phyloP scores from a whole-genome alignment of 129 eudicot species.

The sunflower (Helianthus annuus) region DNA sequence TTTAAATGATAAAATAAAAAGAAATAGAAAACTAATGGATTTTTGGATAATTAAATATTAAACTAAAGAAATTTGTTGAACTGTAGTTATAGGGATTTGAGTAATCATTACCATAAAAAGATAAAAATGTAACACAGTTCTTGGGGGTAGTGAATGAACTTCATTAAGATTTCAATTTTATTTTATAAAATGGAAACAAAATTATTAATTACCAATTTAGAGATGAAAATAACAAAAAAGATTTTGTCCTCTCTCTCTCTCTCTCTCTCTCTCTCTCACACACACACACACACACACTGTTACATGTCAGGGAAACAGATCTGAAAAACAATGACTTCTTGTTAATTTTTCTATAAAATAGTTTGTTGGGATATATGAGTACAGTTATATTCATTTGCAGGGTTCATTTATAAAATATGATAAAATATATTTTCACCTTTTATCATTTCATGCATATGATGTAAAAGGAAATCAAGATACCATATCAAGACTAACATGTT shows the following conservation, averaged over 20 bases:
- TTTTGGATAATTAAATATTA: too few relatives aligned
- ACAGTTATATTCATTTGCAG: slow-evolving; percentile 23
- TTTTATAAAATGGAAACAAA: slow-evolving; percentile 11
- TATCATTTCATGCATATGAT: slow-evolving; percentile 16
- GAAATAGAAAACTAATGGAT: too few relatives aligned
- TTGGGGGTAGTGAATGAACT: slow-evolving; percentile 14
- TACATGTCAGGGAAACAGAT: slow-evolving; percentile 20
- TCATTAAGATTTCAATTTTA: slow-evolving; percentile 8
- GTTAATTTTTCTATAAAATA: slow-evolving; percentile 11
- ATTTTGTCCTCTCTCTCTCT: slow-evolving; percentile 24
- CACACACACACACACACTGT: slow-evolving; percentile 6
- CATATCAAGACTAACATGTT: slow-evolving; percentile 17
- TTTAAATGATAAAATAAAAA: background rate
- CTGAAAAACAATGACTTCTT: slow-evolving; percentile 19
- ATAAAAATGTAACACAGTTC: slow-evolving; percentile 23
- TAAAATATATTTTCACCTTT: background rate
- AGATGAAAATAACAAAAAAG: slow-evolving; percentile 18
- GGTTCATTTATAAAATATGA: slow-evolving; percentile 19
- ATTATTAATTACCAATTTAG: slow-evolving; percentile 26
- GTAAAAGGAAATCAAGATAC: slow-evolving; percentile 17
- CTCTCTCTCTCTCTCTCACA: too few relatives aligned
- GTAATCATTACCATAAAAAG: slow-evolving; percentile 40
- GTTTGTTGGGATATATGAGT: slow-evolving; percentile 54
- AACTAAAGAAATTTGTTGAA: slow-evolving; percentile 25
- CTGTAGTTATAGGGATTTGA: slow-evolving; percentile 62